A percentile compares a stretch with the other conserved stretches of the same genome.
Evolutionary conservation across 108 stramenopile genomes (phyloP).

Genomic region (Hondaea fermentalgiana): DNA sequence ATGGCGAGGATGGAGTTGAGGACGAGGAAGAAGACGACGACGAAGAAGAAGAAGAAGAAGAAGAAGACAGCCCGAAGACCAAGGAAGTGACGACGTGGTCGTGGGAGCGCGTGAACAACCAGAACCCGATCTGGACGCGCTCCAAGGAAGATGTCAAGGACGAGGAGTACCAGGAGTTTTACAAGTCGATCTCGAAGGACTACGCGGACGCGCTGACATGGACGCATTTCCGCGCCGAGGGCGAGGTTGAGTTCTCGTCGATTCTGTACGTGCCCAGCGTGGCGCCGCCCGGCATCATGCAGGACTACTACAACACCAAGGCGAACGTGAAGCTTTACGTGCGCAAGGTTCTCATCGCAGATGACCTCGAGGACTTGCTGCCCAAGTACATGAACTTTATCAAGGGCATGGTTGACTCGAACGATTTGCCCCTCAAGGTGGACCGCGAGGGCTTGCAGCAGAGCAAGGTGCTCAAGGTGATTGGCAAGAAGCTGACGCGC

Average conservation of each 20-base stretch:
- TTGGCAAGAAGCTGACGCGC: constrained; percentile 97
- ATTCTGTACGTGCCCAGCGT: constrained; percentile 84
- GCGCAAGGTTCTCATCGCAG: constrained; percentile 92
- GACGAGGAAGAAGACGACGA: constrained; percentile 55
- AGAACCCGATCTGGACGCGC: constrained; percentile 95
- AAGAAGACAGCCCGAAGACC: constrained; percentile 43
- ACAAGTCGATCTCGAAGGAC: constrained; percentile 61
- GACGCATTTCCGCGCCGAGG: constrained; percentile 99
- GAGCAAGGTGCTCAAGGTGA: constrained; percentile 87
- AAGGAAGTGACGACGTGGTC: constrained; percentile 72
- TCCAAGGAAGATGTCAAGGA: constrained; percentile 86
- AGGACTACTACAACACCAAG: constrained; percentile 50
- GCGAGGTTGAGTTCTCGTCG: constrained; percentile 98
- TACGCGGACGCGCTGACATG: constrained; percentile 63
- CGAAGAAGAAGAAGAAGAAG: constrained; percentile 54
- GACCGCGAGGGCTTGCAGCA: constrained; percentile 95
- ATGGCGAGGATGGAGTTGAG: constrained; percentile 46
- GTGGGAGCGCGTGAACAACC: constrained; percentile 84
- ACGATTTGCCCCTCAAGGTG: constrained; percentile 99
- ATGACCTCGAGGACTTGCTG: constrained; percentile 91
- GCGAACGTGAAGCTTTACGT: constrained; percentile 76
- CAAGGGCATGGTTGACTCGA: constrained; percentile 93
- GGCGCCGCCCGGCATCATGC: constrained; percentile 49
- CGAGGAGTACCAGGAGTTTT: constrained; percentile 96
- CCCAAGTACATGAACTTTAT: constrained; percentile 90